phyloP scores from a whole-genome alignment of 1,139 yeast species.

The Yamadazyma aaseri region DNA sequence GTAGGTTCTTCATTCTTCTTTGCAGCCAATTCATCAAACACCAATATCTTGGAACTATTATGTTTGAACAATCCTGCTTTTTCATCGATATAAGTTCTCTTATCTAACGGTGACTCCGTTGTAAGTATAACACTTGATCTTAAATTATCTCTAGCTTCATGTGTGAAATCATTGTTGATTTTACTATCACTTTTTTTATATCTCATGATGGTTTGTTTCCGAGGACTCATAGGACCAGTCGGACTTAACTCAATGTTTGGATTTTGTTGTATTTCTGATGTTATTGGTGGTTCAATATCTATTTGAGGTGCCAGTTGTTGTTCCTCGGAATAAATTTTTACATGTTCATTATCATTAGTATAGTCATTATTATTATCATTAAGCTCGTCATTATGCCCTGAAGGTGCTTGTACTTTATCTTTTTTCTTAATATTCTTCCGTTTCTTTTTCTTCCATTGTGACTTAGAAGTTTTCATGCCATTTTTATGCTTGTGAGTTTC shows the following conservation, averaged over 20 bases:
- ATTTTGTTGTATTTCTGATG: neutral
- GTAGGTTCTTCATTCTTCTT: constrained; percentile 14
- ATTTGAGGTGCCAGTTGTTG: neutral
- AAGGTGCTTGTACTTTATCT: neutral
- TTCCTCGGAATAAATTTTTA: neutral
- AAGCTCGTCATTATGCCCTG: neutral
- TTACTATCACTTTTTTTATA: constrained; percentile 34
- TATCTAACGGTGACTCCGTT: constrained; percentile 1
- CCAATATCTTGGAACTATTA: constrained; percentile 38
- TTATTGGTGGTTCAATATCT: constrained; percentile 1
- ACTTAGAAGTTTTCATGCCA: neutral
- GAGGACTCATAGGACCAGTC: constrained; percentile 27
- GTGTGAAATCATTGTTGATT: constrained; percentile 21
- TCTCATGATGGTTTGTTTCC: constrained; percentile 41
- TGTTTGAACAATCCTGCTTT: constrained; percentile 39
- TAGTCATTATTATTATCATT: neutral
- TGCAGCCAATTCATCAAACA: constrained; percentile 39
- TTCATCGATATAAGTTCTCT: constrained; percentile 28
- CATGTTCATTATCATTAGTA: neutral
- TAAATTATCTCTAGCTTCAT: constrained; percentile 29
- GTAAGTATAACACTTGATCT: constrained; percentile 6
- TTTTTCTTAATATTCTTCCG: constrained; percentile 3
- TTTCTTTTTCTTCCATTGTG: constrained; percentile 3
- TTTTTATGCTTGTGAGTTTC: neutral
- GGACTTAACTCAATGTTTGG: constrained; percentile 1